A percentile compares a stretch with the other conserved stretches of the same genome.
Evolutionary conservation across 169 alveolate genomes (phyloP).

Genomic region (Plasmodium sp.): DNA sequence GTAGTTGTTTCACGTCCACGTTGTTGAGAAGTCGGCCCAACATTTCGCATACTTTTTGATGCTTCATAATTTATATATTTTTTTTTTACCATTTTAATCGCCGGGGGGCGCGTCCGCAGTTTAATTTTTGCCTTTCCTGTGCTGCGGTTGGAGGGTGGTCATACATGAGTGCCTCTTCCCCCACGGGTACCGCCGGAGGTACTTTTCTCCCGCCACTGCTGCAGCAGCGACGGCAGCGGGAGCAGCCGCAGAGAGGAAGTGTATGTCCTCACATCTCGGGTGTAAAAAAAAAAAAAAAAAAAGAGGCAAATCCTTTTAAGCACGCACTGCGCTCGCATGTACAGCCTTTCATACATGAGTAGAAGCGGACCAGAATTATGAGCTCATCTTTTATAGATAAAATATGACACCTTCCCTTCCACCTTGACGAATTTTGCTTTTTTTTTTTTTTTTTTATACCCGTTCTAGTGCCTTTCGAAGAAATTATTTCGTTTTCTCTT

Average conservation of each 20-base stretch:
- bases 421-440: not conserved
- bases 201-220: not conserved
- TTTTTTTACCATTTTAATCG: not conserved
- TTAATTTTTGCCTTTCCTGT: not conserved
- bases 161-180: not conserved
- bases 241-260: not conserved
- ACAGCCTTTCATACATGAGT: not conserved
- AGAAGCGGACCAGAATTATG: not conserved
- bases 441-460: not conserved
- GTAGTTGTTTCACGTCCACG: not conserved
- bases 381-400: not conserved
- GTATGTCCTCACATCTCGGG: not conserved
- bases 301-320: not conserved
- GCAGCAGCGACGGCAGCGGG: not conserved
- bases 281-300: not conserved
- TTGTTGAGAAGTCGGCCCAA: not conserved
- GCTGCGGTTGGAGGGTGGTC: not conserved
- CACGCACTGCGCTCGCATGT: not conserved
- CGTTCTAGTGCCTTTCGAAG: not conserved
- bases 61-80: not conserved
- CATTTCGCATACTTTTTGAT: not conserved
- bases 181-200: not conserved
- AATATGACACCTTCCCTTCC: not conserved
- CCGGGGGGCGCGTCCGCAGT: not conserved
- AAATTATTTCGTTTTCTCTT: not conserved